Conservation (phyloP, 2,329 filamentous ascomycete genomes). For the Fusarium irregulare region DNA sequence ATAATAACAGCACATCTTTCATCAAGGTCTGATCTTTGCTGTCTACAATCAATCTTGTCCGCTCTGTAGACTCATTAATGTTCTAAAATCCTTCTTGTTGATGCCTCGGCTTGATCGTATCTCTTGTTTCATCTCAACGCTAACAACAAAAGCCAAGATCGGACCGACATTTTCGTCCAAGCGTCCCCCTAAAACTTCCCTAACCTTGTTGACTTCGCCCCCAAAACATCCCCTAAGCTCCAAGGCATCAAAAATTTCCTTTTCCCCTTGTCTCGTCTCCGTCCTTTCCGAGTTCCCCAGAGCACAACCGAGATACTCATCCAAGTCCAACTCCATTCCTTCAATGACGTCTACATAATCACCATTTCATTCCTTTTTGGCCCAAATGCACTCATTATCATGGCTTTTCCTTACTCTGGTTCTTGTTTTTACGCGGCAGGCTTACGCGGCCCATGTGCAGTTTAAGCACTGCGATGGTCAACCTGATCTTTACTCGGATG, state of each 20-base stretch:
- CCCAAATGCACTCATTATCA: slow-evolving; percentile 14
- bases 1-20: background rate
- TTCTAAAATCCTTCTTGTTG: background rate
- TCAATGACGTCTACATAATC: slow-evolving; percentile 5
- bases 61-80: background rate
- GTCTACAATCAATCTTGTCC: background rate
- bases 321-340: slow-evolving; percentile 12
- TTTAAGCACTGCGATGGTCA: slow-evolving; percentile 26
- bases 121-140: background rate
- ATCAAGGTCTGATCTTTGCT: background rate
- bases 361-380: background rate
- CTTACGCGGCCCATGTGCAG: slow-evolving; percentile 31
- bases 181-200: background rate
- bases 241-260: slow-evolving; percentile 1
- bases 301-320: slow-evolving; percentile 7
- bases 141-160: background rate
- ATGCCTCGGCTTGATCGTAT: background rate
- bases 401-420: background rate
- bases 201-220: background rate
- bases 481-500: background rate
- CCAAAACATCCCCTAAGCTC: background rate
- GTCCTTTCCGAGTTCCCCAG: background rate
- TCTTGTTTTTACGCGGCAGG: slow-evolving; percentile 2
- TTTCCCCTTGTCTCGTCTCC: background rate
- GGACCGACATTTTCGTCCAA: slow-evolving; percentile 2